Conservation (phyloP, 2,329 filamentous ascomycete species). For the Fusarium sp. region DNA sequence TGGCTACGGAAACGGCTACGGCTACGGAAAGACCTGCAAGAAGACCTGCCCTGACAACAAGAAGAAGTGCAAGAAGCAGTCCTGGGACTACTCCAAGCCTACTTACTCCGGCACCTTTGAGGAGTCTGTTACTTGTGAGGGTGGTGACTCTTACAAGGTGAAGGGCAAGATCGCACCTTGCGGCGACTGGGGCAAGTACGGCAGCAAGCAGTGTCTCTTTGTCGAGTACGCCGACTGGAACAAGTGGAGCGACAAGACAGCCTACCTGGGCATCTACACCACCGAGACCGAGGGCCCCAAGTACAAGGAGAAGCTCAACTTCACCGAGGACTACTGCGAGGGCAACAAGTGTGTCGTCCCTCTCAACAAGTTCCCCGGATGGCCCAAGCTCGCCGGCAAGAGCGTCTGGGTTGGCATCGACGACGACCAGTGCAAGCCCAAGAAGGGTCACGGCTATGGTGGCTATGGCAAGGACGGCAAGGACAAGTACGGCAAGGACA, state of each 20-base stretch:
- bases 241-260: conserved; percentile 22
- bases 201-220: conserved; percentile 27
- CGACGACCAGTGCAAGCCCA: conserved; percentile 28
- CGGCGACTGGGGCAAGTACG: conserved; percentile 4
- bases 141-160: conserved; percentile 32
- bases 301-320: conserved; percentile 31
- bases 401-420: conserved; percentile 33
- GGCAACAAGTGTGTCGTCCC: conserved; percentile 34
- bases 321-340: conserved; percentile 28
- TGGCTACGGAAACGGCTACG: conserved; percentile 5
- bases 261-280: conserved; percentile 33
- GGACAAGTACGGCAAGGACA: background rate
- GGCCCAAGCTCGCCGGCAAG: conserved; percentile 24
- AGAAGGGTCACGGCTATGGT: background rate
- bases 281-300: conserved; percentile 4
- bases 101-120: conserved; percentile 16
- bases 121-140: conserved; percentile 16
- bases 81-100: conserved; percentile 22
- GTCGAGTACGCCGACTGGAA: conserved; percentile 30
- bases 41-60: conserved; percentile 33
- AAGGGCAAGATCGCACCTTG: conserved; percentile 20
- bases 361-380: conserved; percentile 29
- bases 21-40: conserved; percentile 24
- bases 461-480: background rate
- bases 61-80: conserved; percentile 32